Evolutionary conservation across 208 protist genomes (phyloP).

Genomic region (Leishmania major): DNA sequence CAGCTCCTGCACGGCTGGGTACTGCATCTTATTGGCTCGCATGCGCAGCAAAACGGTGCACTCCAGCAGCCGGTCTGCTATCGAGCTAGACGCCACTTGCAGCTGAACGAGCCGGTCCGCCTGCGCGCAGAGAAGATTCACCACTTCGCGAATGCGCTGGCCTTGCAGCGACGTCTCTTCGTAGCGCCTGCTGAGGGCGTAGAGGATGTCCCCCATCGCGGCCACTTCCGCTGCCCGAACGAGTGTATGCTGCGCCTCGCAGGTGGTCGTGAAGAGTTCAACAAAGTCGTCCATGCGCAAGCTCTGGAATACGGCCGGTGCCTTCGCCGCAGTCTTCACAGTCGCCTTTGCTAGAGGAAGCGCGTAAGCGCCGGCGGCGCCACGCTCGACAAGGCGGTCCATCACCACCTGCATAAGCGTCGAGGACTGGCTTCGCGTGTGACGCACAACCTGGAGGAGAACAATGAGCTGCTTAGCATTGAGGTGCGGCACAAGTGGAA

Average conservation of each 20-base stretch:
- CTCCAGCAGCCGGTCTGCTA: slow-evolving; percentile 57
- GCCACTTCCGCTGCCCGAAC: slow-evolving; percentile 46
- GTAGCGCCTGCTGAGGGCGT: slow-evolving; percentile 51
- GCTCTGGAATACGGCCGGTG: slow-evolving; percentile 38
- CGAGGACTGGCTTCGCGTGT: slow-evolving; percentile 50
- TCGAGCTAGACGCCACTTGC: slow-evolving; percentile 27
- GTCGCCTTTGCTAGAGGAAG: slow-evolving; percentile 47
- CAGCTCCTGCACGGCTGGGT: slow-evolving; percentile 40
- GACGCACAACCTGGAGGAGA: slow-evolving; percentile 45
- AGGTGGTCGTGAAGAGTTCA: slow-evolving; percentile 45
- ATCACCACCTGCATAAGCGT: slow-evolving; percentile 42
- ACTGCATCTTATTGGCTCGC: slow-evolving; percentile 37
- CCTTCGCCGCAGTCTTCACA: slow-evolving; percentile 43
- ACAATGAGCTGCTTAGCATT: slow-evolving; percentile 39
- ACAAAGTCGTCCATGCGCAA: slow-evolving; percentile 38
- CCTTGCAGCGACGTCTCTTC: slow-evolving; percentile 37
- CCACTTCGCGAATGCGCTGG: slow-evolving; percentile 27
- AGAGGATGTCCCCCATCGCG: slow-evolving; percentile 54
- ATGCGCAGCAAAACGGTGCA: slow-evolving; percentile 74
- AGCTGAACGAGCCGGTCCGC: slow-evolving; percentile 50
- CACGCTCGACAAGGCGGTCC: slow-evolving; percentile 33
- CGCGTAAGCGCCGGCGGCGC: slow-evolving; percentile 36
- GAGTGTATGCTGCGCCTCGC: slow-evolving; percentile 37
- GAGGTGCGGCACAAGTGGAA: slow-evolving; percentile 56
- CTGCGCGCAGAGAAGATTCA: slow-evolving; percentile 57